phyloP scores from a whole-genome alignment of 371 early-diverging fungal genomes.

The Circinella minor region DNA sequence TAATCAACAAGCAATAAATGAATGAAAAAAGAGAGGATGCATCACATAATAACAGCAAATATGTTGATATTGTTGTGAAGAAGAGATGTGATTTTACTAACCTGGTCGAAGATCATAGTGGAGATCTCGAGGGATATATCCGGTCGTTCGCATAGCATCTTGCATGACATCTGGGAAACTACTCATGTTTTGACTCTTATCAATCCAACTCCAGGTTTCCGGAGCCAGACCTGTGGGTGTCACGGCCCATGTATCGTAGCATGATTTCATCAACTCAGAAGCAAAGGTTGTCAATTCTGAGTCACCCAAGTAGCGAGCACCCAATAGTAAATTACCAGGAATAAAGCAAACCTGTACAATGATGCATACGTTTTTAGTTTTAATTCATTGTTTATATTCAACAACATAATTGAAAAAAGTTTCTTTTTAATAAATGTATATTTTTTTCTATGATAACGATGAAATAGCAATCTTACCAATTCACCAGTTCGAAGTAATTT shows the following conservation, averaged over 20 bases:
- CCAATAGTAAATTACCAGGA: conserved; percentile 48
- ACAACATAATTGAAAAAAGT: too few relatives aligned
- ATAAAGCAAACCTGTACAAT: conserved; percentile 44
- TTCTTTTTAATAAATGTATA: too few relatives aligned
- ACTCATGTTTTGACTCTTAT: conserved; percentile 25
- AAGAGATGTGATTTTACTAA: neutral
- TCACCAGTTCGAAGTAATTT: conserved; percentile 43
- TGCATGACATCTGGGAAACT: conserved; percentile 35
- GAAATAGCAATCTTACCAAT: conserved; percentile 30
- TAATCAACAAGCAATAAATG: too few relatives aligned
- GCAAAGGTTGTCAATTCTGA: conserved; percentile 27
- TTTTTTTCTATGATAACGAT: too few relatives aligned
- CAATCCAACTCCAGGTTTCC: conserved; percentile 54
- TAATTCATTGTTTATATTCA: conserved; percentile 7
- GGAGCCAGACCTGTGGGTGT: conserved; percentile 49
- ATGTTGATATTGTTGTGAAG: neutral
- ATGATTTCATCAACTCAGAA: conserved; percentile 38
- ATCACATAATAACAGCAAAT: neutral
- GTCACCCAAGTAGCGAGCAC: conserved; percentile 41
- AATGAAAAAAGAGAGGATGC: too few relatives aligned
- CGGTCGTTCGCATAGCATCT: conserved; percentile 23
- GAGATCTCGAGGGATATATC: conserved; percentile 29
- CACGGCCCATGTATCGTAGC: conserved; percentile 42
- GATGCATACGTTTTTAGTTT: neutral
- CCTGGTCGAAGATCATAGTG: conserved; percentile 30